Percentiles rank a stretch among this genome's conserved stretches.
Conservation (phyloP, 441 rosid species). For the Aquilaria agallochum region DNA sequence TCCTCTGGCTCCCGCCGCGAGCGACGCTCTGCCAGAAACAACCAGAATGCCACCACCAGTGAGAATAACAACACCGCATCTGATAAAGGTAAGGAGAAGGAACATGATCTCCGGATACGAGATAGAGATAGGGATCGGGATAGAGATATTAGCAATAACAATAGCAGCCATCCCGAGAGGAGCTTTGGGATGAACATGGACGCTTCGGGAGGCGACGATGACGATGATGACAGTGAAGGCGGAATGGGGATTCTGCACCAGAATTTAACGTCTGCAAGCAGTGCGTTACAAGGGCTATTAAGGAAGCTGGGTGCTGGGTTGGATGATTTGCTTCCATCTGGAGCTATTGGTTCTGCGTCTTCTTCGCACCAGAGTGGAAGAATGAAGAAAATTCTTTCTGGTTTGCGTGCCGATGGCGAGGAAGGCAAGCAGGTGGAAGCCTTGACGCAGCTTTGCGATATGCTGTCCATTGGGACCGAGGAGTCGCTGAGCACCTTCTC, state of each 20-base stretch:
- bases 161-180: constrained; percentile 20
- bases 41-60: constrained; percentile 20
- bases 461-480: constrained; percentile 96
- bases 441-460: constrained; percentile 91
- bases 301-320: constrained; percentile 97
- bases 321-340: constrained; percentile 86
- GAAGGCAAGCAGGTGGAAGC: constrained; percentile 99
- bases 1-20: constrained; percentile 78
- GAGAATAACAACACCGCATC: constrained; percentile 21
- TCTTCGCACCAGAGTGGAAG: constrained; percentile 82
- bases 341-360: constrained; percentile 75
- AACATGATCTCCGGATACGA: constrained; percentile 66
- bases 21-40: constrained; percentile 45
- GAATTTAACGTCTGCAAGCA: constrained; percentile 91
- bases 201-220: constrained; percentile 53
- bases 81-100: constrained; percentile 97
- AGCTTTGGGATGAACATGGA: constrained; percentile 64
- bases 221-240: constrained; percentile 77
- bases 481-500: constrained; percentile 94
- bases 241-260: constrained; percentile 81
- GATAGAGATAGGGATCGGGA: constrained; percentile 43
- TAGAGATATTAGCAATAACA: constrained; percentile 24
- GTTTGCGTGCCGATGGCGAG: constrained; percentile 91
- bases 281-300: constrained; percentile 89
- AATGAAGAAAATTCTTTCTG: constrained; percentile 88